Evolutionary conservation across 495 filamentous ascomycete genomes (phyloP).

Genomic region (Penicillium ochrochloron): DNA sequence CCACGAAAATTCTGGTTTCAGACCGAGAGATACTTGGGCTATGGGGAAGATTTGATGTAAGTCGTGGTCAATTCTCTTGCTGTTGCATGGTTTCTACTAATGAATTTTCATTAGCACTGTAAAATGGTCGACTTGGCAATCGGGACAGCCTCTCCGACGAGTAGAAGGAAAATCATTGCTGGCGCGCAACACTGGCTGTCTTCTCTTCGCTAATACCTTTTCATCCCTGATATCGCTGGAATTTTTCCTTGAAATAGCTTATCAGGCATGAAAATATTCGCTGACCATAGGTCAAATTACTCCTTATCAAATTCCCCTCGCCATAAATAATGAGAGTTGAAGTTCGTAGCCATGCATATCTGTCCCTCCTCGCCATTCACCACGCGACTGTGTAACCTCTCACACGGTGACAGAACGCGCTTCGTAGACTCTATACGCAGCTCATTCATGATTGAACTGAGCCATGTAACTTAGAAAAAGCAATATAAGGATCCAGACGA

Average conservation of each 20-base stretch:
- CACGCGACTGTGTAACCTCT: conserved; percentile 14
- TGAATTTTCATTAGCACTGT: background rate
- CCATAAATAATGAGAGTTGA: background rate
- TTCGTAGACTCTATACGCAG: background rate
- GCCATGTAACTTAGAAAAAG: background rate
- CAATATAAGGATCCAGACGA: background rate
- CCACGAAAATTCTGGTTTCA: background rate
- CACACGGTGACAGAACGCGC: background rate
- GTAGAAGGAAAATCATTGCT: background rate
- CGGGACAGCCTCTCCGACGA: background rate
- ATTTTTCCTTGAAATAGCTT: background rate
- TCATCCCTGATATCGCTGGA: background rate
- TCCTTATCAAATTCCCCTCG: background rate
- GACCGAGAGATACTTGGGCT: background rate
- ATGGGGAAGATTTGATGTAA: background rate
- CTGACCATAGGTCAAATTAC: background rate
- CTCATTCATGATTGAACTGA: background rate
- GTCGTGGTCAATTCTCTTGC: background rate
- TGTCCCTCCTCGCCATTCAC: background rate
- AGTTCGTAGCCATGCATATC: background rate
- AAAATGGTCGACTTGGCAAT: background rate
- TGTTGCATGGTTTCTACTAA: background rate
- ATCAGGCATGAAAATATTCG: background rate
- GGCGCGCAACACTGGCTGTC: background rate
- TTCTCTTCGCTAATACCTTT: background rate